phyloP scores from a whole-genome alignment of 1,284 basidiomycete genomes.

The Stygiomarasmius scandens region DNA sequence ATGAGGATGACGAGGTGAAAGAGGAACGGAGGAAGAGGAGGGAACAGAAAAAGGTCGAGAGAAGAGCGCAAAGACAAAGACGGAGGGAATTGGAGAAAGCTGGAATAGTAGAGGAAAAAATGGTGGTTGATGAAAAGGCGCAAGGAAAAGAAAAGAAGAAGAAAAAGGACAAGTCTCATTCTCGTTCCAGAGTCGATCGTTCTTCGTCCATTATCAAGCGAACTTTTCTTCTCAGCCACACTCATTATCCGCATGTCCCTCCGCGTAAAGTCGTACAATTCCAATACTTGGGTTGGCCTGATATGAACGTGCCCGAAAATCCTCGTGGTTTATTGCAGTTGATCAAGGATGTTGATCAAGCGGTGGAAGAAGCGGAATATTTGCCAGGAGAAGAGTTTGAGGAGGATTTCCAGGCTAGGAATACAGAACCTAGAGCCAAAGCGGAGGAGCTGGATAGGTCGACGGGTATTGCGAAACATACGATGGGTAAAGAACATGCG shows the following conservation, averaged over 20 bases:
- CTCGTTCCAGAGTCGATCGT: background rate
- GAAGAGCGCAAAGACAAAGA: background rate
- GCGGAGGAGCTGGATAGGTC: conserved; percentile 39
- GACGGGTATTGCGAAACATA: conserved; percentile 54
- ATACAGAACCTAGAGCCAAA: background rate
- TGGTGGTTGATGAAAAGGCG: too few species aligned
- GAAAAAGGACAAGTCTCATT: background rate
- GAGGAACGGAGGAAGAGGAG: conserved; percentile 6
- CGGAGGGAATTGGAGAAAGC: background rate
- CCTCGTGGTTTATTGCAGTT: conserved; percentile 75
- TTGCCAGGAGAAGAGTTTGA: conserved; percentile 16
- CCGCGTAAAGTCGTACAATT: conserved; percentile 75
- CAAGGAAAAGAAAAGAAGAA: background rate
- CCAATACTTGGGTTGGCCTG: conserved; percentile 92
- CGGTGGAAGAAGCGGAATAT: conserved; percentile 42
- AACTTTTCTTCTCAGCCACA: conserved; percentile 70
- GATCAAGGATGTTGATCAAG: conserved; percentile 64
- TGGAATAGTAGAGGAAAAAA: too few species aligned
- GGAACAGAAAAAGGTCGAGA: background rate
- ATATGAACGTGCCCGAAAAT: conserved; percentile 89
- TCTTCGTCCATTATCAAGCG: conserved; percentile 59
- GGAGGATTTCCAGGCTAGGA: background rate
- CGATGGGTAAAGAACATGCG: conserved; percentile 41
- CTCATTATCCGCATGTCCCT: conserved; percentile 55
- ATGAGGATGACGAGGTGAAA: conserved; percentile 5